Base-by-base conservation (phyloP, 768 basidiomycete genomes). In the Amanita polypyramis region DNA sequence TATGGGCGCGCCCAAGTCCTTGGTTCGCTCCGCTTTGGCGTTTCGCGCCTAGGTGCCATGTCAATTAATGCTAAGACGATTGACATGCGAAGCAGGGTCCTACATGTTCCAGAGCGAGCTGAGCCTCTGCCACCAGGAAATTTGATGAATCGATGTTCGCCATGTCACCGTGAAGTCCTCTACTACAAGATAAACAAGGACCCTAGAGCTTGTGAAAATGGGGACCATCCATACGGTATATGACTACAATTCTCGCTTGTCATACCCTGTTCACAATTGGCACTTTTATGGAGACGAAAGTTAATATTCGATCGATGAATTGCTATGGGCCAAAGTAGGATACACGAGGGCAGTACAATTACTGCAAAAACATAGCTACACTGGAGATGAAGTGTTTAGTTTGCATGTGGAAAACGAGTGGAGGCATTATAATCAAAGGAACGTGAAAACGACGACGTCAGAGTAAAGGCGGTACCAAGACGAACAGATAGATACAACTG, bases 1-100 rank as follows among this genome's bases (percentile, higher is more conserved):
- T 49, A 97, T 82, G 2, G 95, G 93, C 19, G 77, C 70, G 2
- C 95, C 95, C 17, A 88, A 64, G 2, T 74, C 64, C 56, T 85
- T 87, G 32, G 74, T 81, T 42, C 74, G 72, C 53, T 82, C 74
- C 12, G 87, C 69, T 60, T 95, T 96, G 57, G 73, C 64, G 56
- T 76, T 73, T 41, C 88, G 77, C n/a, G 76, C 75, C 85, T 90
- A 53, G 39, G 45, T 36, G 54, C 50, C n/a, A 43, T 43, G 14
- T 41, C 6, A 23, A 30, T 25, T 7, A 2, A 29, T 17, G 5
- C n/a, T 51, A 15, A 42, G 20, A n/a, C n/a, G n/a, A n/a, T n/a
- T n/a, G n/a, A n/a, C n/a, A n/a, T n/a, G 45, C 20, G 39, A 40
- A 40, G 15, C 49, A 32, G 37, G 27, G 27, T 66, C 75, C 56